Conservation (phyloP, 2,329 filamentous ascomycete genomes). For the Coniella vitis region DNA sequence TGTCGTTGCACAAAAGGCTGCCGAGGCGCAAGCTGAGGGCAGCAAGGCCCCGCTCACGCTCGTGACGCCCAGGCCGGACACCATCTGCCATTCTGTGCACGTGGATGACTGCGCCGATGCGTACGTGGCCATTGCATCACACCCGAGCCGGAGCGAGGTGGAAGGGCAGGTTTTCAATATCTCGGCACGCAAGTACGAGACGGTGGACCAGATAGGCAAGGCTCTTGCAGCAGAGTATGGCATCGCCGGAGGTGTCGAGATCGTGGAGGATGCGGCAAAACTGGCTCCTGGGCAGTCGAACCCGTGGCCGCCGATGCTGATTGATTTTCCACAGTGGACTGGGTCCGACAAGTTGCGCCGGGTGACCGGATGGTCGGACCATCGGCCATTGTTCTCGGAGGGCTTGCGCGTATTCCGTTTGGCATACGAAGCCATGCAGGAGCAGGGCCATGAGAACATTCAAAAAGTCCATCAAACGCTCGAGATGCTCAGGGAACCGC, state of each 20-base stretch:
- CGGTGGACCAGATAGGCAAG: slow-evolving; percentile 29
- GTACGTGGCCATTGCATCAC: slow-evolving; percentile 37
- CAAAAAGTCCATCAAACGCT: neutral
- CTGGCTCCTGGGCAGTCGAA: neutral
- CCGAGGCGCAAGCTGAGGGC: no score
- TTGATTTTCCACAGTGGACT: slow-evolving; percentile 36
- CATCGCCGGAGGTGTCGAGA: slow-evolving; percentile 26
- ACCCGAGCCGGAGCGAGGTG: slow-evolving; percentile 26
- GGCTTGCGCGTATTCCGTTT: slow-evolving; percentile 29
- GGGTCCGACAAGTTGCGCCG: slow-evolving; percentile 33
- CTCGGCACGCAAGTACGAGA: slow-evolving; percentile 38
- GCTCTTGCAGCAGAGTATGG: slow-evolving; percentile 35
- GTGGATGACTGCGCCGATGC: slow-evolving; percentile 44
- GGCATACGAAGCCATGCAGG: slow-evolving; percentile 30
- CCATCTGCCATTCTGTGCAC: slow-evolving; percentile 39
- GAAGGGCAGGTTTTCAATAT: slow-evolving; percentile 38
- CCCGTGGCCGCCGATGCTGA: slow-evolving; percentile 20
- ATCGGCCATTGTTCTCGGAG: slow-evolving; percentile 30
- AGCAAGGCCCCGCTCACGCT: slow-evolving; percentile 20
- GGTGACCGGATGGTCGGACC: slow-evolving; percentile 35
- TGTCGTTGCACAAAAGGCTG: slow-evolving; percentile 23
- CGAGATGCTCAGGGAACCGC: neutral
- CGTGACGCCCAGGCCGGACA: slow-evolving; percentile 29
- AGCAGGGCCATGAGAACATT: slow-evolving; percentile 4
- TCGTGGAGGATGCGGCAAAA: slow-evolving; percentile 18